A percentile compares a stretch with the other conserved stretches of the same genome.
Evolutionary conservation across 2,329 filamentous ascomycete species (phyloP).

Genomic region (Botrytis fragariae): DNA sequence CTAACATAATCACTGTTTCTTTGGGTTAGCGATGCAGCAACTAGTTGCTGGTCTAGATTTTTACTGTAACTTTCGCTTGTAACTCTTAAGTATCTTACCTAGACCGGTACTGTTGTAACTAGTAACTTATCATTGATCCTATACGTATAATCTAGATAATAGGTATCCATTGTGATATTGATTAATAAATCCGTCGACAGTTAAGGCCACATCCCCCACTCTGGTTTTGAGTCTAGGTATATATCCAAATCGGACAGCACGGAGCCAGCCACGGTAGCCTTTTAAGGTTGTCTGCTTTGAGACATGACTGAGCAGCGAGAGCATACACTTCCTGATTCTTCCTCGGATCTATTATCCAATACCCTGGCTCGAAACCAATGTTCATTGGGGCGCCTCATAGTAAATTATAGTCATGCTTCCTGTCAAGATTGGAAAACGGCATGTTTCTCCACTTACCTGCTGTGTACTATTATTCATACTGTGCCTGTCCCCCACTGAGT

Average conservation of each 20-base stretch:
- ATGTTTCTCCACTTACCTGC: conserved; percentile 6
- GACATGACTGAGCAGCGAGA: background rate
- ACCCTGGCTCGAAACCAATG: background rate
- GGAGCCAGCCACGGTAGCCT: background rate
- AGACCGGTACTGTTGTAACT: background rate
- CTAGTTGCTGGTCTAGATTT: background rate
- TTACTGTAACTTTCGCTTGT: background rate
- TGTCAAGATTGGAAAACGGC: background rate
- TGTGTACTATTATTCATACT: background rate
- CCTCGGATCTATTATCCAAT: background rate
- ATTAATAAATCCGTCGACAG: background rate
- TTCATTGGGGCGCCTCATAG: background rate
- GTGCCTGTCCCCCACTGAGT: background rate
- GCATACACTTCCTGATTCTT: background rate
- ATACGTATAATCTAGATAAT: background rate
- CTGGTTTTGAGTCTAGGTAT: no score
- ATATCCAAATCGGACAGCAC: background rate
- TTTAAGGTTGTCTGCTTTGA: background rate
- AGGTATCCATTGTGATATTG: background rate
- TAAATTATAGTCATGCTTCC: background rate
- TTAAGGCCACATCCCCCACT: background rate
- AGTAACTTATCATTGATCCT: background rate
- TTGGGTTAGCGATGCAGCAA: background rate
- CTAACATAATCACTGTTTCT: background rate
- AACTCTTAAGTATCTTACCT: background rate